Evolutionary conservation across 2,329 filamentous ascomycete genomes (phyloP), one percentile per base, ranked within the genome.

Genomic region (Talaromyces atroroseus): DNA sequence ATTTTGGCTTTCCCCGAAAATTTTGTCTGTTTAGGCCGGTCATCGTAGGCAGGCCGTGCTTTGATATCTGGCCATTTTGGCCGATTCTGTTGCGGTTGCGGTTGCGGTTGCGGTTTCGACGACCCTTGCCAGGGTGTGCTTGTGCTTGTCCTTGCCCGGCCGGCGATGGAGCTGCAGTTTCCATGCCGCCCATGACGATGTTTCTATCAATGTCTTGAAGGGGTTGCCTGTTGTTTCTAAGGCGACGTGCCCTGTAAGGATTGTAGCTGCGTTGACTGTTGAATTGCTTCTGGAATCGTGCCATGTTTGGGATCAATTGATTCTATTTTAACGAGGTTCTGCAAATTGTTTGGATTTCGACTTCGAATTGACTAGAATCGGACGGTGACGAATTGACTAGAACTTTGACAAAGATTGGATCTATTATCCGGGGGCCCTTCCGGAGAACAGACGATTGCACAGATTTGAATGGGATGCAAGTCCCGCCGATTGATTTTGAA

Each of bases 121-220:
- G 52, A 32, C 52, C 20, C 18, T 38, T 49, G 16, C 55, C 26
- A 29, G 38, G 38, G 8, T 42, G 16, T 42, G 36, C 24, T 20
- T 53, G 44, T 5, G 8, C n/a, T 38, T 24, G 36, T 21, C 26
- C 18, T 24, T 21, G 18, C 21, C 38, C 21, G 34, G 29, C 32
- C 12, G 50, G 36, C 50, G 36, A 49, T 46, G 45, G 45, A 46
- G 56, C 46, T 46, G 46, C 56, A 45, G 38, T 14, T 20, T 44
- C 50, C 56, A 50, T 53, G 56, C 50, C 56, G 16, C 45, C 38
- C 56, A 50, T 57, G 24, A 44, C 38, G 38, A 57, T 44, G 56
- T 57, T 54, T 36, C 51, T 45, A 18, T 57, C 51, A 26, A 52
- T 44, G 23, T 54, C 56, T 26, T 38, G 51, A 10, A 36, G 32